Evolutionary conservation across 768 basidiomycete species (phyloP), one percentile per base, ranked within the genome.

Genomic region (Boletus patriciae): DNA sequence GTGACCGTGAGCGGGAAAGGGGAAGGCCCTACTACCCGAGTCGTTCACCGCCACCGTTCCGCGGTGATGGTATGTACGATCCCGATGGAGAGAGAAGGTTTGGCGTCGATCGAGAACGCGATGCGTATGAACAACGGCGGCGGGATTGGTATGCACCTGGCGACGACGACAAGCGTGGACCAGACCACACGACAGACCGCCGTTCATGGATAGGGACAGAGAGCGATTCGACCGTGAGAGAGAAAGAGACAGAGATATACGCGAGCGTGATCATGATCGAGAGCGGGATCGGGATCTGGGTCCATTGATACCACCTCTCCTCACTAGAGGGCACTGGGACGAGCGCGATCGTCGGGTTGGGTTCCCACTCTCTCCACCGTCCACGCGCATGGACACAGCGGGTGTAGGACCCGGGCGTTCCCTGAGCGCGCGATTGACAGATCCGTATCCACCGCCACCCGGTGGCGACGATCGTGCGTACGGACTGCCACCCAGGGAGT

Each of bases 111-210:
- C 66, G 66, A 43, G 66, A 29, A 29, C 29, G 29, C 29, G 29
- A 29, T 9, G 9, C 29, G 9, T 29, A 29, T 29, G 29, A 29
- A 29, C 29, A 29, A 29, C 9, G 29, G 29, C 29, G 29, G 29
- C 29, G 27, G 27, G 27, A 27, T 27, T 27, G 27, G 27, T 27
- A 27, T 6, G 27, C 61, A 33, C 66, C 70, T 43, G 72, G 75
- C 40, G 76, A 79, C 7, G 76, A 80, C 40, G 78, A 79, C 51
- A 77, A 77, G 48, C 70, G 76, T 53, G 63, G 52, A 51, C n/a
- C n/a, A n/a, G n/a, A n/a, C n/a, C n/a, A n/a, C n/a, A n/a, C n/a
- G n/a, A n/a, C n/a, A n/a, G n/a, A n/a, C 66, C 62, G 0, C 50
- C 68, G 18, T 45, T 61, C 21, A 5, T 58, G 48, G 68, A 70